These are phyloP conservation scores for Rubia yunnanensis DNA, from an alignment of 257 asterid species.

Conservation along the genomic window DNA sequence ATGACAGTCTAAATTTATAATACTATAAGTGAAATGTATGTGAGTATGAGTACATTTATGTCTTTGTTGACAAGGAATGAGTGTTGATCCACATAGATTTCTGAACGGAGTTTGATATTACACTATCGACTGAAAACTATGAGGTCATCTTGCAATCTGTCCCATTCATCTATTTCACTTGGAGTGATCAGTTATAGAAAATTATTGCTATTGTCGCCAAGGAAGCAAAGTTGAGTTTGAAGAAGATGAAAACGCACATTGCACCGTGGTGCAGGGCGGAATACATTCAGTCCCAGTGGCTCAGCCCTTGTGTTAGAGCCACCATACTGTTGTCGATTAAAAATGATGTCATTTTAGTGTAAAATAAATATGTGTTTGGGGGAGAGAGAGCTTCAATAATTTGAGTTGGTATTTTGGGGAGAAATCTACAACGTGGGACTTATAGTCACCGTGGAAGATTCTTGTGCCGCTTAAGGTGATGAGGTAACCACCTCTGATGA, in stretches of 20 bases:
- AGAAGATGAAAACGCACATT: too few species aligned
- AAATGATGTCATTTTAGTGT: too few species aligned
- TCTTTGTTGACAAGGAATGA: constrained; percentile 50
- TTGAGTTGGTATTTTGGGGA: constrained; percentile 67
- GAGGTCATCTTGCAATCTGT: constrained; percentile 45
- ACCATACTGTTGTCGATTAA: too few species aligned
- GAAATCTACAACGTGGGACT: constrained; percentile 12
- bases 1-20: too few species aligned
- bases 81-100: constrained; percentile 66
- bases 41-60: too few species aligned
- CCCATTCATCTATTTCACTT: constrained; percentile 71
- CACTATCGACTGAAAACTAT: constrained; percentile 63
- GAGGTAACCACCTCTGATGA: constrained; percentile 80
- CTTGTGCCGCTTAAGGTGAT: constrained; percentile 21
- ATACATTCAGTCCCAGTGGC: too few species aligned
- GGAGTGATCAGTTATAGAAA: constrained; percentile 62
- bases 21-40: too few species aligned
- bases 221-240: constrained; percentile 56
- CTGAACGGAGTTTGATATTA: constrained; percentile 85
- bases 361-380: too few species aligned
- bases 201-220: constrained; percentile 68
- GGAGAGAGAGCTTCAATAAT: too few species aligned
- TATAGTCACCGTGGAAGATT: constrained; percentile 25
- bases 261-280: too few species aligned
- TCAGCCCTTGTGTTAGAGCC: too few species aligned